Conservation (phyloP, 768 basidiomycete genomes). For the Macrolepiota fuliginosa region DNA sequence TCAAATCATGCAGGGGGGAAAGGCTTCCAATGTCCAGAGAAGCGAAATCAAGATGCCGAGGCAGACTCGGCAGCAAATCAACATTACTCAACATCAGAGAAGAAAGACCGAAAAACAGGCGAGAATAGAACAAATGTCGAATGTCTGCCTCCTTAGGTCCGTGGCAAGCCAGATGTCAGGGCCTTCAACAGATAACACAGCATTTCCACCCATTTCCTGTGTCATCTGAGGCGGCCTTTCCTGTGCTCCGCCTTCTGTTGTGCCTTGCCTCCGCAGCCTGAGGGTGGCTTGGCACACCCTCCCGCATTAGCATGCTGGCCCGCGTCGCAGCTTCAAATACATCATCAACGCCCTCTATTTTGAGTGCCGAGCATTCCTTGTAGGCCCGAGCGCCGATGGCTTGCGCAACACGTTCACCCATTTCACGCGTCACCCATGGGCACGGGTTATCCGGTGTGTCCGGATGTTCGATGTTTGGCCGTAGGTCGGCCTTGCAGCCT, state of each 20-base stretch:
- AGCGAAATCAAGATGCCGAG: not conserved
- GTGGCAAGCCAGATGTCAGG: conserved; percentile 7
- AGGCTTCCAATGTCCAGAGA: conserved; percentile 9
- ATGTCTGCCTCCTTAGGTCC: not conserved
- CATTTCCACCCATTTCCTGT: conserved; percentile 61
- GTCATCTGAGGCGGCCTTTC: conserved; percentile 38
- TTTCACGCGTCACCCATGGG: conserved; percentile 67
- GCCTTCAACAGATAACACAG: conserved; percentile 62
- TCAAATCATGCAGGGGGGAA: conserved; percentile 6
- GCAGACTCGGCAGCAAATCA: not conserved
- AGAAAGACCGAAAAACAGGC: not conserved
- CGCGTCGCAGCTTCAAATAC: conserved; percentile 97
- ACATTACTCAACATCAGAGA: not conserved
- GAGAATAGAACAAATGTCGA: conserved; percentile 6
- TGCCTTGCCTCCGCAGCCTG: conserved; percentile 36
- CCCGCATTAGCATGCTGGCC: conserved; percentile 94
- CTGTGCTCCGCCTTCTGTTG: conserved; percentile 54
- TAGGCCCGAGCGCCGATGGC: conserved; percentile 90
- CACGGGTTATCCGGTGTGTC: conserved; percentile 42
- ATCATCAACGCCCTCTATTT: conserved; percentile 92
- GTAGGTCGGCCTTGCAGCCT: conserved; percentile 93
- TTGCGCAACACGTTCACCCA: conserved; percentile 80
- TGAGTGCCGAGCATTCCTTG: conserved; percentile 91
- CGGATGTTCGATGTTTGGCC: conserved; percentile 53
- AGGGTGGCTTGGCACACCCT: conserved; percentile 59